A percentile compares a stretch with the other conserved stretches of the same genome.
phyloP scores from a whole-genome alignment of 192 early-diverging fungal species.

The Coemansia sp. region DNA sequence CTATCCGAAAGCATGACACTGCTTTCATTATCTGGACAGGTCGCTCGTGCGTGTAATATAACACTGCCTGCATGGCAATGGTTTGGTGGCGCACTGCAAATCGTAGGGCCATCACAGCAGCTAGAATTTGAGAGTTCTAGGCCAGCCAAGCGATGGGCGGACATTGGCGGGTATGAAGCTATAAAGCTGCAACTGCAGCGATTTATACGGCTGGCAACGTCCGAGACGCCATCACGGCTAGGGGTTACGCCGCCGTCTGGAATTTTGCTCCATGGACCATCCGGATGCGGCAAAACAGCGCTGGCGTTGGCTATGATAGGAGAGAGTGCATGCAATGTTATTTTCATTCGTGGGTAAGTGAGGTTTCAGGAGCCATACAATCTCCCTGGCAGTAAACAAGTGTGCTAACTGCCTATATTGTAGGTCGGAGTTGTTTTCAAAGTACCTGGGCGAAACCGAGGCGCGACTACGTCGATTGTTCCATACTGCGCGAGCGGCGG shows the following conservation, averaged over 20 bases:
- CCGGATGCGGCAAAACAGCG: constrained; percentile 92
- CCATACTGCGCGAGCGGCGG: constrained; percentile 73
- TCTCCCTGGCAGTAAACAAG: not conserved
- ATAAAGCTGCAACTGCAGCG: constrained; percentile 62
- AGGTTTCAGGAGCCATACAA: not conserved
- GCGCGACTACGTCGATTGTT: constrained; percentile 76
- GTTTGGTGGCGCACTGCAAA: constrained; percentile 52
- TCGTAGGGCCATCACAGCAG: constrained; percentile 65
- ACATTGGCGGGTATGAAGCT: constrained; percentile 72
- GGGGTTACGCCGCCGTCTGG: constrained; percentile 79
- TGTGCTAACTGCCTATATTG: constrained; percentile 27
- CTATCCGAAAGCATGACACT: constrained; percentile 4
- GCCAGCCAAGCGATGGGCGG: constrained; percentile 57
- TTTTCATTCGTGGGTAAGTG: constrained; percentile 77
- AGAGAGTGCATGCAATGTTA: constrained; percentile 79
- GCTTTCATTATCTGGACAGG: not conserved
- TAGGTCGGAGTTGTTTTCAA: constrained; percentile 84
- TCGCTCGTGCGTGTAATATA: not conserved
- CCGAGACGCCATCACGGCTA: constrained; percentile 53
- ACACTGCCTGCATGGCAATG: constrained; percentile 9
- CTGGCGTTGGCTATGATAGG: constrained; percentile 78
- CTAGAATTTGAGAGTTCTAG: constrained; percentile 60
- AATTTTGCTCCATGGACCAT: constrained; percentile 87
- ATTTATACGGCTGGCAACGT: constrained; percentile 61
- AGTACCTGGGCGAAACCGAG: constrained; percentile 95